phyloP scores from a whole-genome alignment of 495 filamentous ascomycete species.

The Echria macrotheca region DNA sequence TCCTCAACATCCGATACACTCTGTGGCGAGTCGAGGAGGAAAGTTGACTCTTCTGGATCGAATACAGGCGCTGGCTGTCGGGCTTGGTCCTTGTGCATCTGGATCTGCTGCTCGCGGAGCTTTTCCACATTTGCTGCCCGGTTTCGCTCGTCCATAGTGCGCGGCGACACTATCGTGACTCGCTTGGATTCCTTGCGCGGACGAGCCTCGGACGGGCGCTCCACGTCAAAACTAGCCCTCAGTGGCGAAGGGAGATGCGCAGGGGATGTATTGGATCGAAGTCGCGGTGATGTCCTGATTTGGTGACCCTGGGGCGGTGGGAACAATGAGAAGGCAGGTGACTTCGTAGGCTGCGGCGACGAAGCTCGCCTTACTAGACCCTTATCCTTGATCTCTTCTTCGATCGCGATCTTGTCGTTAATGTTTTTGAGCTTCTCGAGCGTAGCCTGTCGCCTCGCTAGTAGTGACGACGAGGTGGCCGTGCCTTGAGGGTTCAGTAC shows the following conservation, averaged over 20 bases:
- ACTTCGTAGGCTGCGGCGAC: constrained; percentile 54
- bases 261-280: constrained; percentile 57
- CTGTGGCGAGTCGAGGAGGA: constrained; percentile 45
- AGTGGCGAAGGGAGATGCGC: constrained; percentile 44
- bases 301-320: constrained; percentile 46
- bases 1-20: constrained; percentile 24
- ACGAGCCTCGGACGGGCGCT: constrained; percentile 2
- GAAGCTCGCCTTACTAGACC: constrained; percentile 43
- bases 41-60: constrained; percentile 37
- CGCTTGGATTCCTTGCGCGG: constrained; percentile 22
- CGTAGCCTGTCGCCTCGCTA: constrained; percentile 64
- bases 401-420: constrained; percentile 35
- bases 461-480: constrained; percentile 39
- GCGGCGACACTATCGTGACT: constrained; percentile 26
- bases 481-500: constrained; percentile 49
- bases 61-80: constrained; percentile 20
- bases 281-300: constrained; percentile 38
- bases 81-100: constrained; percentile 18
- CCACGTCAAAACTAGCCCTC: constrained; percentile 25
- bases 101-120: constrained; percentile 23
- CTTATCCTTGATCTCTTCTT: constrained; percentile 27
- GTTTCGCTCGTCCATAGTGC: constrained; percentile 28
- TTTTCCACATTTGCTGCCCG: constrained; percentile 20
- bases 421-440: constrained; percentile 56
- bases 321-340: constrained; percentile 61